Evolutionary conservation across 139 green algal genomes (phyloP), one percentile per base, ranked within the genome.

Genomic region (Choricystis sp.): DNA sequence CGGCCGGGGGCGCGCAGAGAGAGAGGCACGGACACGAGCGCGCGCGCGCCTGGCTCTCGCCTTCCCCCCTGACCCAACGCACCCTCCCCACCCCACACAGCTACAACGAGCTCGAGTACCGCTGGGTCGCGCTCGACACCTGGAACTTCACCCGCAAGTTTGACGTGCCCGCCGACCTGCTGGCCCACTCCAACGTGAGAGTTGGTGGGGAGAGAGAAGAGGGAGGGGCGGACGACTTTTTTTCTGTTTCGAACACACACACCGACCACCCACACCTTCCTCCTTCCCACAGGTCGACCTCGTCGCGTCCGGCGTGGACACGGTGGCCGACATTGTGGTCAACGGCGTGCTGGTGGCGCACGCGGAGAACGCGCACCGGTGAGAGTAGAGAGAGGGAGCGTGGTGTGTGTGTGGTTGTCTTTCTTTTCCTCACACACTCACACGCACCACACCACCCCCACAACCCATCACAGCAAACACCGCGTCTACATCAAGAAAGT

Each of bases 51-150:
- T n/a, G n/a, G 30, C 30, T 31, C n/a, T 40, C 26, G 4, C 19
- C 19, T 19, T 19, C 59, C 14, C 28, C 27, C 24, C 25, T 56
- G 19, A 19, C 49, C 24, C 19, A 3, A 23, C 26, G 4, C 24
- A n/a, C 40, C 40, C 40, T 16, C 40, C 9, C 49, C 31, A 3
- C 9, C 16, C 2, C 14, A 16, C 26, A 55, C 71, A 84, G 82
- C 29, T 89, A 74, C 61, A 76, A 78, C 23, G 82, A 89, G 61
- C 55, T 72, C 20, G 62, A 78, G 4, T 61, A 71, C 23, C 66
- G 69, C 0, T 89, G 82, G 82, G 71, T 75, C 22, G 65, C 76
- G 1, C 48, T 74, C 48, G 78, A 89, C 64, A 80, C 60, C 3
- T 89, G 82, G 82, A 83, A 67, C 1, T 79, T 81, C 26, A 56